These are phyloP conservation scores for Ascocoryne sarcoides DNA, from an alignment of 2,329 filamentous ascomycete species.

Conservation along the genomic window DNA sequence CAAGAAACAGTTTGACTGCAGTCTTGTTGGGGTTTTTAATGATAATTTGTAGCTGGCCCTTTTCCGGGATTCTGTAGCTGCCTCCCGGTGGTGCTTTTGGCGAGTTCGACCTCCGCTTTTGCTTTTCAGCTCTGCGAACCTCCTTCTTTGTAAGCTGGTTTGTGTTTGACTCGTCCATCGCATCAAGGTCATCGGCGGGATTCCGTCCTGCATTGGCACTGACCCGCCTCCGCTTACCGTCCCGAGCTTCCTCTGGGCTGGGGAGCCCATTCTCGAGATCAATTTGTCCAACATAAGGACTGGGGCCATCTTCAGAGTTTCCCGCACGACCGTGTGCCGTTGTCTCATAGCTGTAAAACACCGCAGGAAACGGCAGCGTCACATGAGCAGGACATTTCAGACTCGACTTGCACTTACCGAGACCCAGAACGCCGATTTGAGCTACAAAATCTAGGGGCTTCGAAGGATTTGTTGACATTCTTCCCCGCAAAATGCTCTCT, in stretches of 20 bases:
- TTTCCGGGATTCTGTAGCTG: conserved; percentile 86
- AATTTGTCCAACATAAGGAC: conserved; percentile 89
- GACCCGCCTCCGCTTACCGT: conserved; percentile 32
- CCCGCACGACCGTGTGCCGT: conserved; percentile 50
- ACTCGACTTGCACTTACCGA: conserved; percentile 78
- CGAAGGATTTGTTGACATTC: conserved; percentile 95
- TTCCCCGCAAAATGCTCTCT: conserved; percentile 86
- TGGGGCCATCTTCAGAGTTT: conserved; percentile 74
- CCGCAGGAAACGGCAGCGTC: conserved; percentile 81
- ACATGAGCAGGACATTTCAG: conserved; percentile 85
- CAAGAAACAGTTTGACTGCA: conserved; percentile 88
- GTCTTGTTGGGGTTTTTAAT: conserved; percentile 99
- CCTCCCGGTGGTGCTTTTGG: conserved; percentile 71
- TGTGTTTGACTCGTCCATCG: conserved; percentile 15
- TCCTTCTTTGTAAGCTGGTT: conserved; percentile 27
- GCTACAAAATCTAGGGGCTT: conserved; percentile 88
- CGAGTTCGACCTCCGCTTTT: conserved; percentile 48
- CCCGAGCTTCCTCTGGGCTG: conserved; percentile 36
- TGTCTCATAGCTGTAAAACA: conserved; percentile 86
- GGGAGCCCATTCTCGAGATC: conserved; percentile 77
- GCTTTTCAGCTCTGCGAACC: conserved; percentile 42
- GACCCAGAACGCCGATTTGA: conserved; percentile 87
- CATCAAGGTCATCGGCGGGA: conserved; percentile 18
- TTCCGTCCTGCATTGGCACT: conserved; percentile 13
- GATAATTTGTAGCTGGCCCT: conserved; percentile 91